A percentile compares a stretch with the other conserved stretches of the same genome.
Evolutionary conservation across 495 filamentous ascomycete species (phyloP).

Genomic region (Aspergillus bertholletiae): DNA sequence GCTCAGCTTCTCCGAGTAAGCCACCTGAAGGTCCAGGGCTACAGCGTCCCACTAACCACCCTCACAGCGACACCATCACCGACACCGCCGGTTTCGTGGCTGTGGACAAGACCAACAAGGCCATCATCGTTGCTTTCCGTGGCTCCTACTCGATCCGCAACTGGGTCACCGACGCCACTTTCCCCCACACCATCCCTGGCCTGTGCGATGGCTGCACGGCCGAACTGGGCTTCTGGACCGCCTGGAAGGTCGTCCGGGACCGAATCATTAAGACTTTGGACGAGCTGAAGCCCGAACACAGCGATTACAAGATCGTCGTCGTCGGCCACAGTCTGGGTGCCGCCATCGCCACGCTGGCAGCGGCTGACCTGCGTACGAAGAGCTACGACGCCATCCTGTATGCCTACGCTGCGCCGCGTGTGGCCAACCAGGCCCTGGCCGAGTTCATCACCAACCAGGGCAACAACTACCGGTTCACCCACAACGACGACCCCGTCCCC

Average conservation of each 20-base stretch:
- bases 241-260: conserved; percentile 41
- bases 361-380: conserved; percentile 49
- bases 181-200: conserved; percentile 29
- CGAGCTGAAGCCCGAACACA: conserved; percentile 28
- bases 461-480: conserved; percentile 60
- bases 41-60: neutral
- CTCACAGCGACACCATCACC: conserved; percentile 46
- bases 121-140: conserved; percentile 63
- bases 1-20: conserved; percentile 57
- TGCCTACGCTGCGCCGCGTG: conserved; percentile 63
- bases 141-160: conserved; percentile 63
- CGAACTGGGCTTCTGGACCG: conserved; percentile 51
- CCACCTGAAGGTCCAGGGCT: conserved; percentile 6
- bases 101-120: conserved; percentile 52
- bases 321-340: conserved; percentile 66
- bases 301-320: conserved; percentile 49
- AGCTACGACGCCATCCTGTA: conserved; percentile 48
- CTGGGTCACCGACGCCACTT: conserved; percentile 58
- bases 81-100: conserved; percentile 65
- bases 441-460: conserved; percentile 50
- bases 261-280: conserved; percentile 35
- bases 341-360: conserved; percentile 57
- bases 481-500: conserved; percentile 61
- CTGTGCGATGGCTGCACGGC: conserved; percentile 49
- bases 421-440: conserved; percentile 53